Percentiles rank a stretch among this genome's conserved stretches.
phyloP scores from a whole-genome alignment of 352 stramenopile genomes.

The Globisporangium emineosum region DNA sequence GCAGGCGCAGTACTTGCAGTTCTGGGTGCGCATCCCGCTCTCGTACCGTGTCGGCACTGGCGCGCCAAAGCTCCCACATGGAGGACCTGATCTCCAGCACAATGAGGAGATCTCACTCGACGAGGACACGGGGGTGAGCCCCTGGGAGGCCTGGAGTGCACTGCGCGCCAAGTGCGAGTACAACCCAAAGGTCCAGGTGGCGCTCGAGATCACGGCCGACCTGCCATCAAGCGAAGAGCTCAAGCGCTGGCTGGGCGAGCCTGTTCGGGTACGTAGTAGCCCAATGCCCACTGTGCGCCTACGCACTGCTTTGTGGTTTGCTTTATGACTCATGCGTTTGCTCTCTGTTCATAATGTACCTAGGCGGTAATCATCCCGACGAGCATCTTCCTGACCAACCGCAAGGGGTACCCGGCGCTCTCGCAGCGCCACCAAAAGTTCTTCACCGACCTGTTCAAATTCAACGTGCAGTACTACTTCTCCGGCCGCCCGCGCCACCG shows the following conservation, averaged over 20 bases:
- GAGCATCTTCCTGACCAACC: conserved; percentile 95
- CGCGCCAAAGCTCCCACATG: conserved; percentile 18
- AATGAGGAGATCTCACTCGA: conserved; percentile 24
- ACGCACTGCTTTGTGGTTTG: conserved; percentile 19
- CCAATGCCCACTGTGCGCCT: background rate
- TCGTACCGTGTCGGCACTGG: conserved; percentile 27
- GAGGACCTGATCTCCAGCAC: conserved; percentile 26
- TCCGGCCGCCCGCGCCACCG: conserved; percentile 70
- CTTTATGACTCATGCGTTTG: background rate
- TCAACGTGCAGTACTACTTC: conserved; percentile 87
- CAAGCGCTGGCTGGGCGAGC: conserved; percentile 84
- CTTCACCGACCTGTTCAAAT: conserved; percentile 64
- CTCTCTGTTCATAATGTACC: background rate
- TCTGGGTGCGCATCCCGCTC: conserved; percentile 87
- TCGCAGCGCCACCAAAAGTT: conserved; percentile 91
- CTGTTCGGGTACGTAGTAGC: conserved; percentile 47
- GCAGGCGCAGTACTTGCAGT: conserved; percentile 78
- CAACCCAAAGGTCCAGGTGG: conserved; percentile 76
- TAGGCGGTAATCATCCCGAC: conserved; percentile 87
- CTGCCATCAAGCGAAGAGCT: conserved; percentile 63
- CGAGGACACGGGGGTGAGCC: conserved; percentile 30
- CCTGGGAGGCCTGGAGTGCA: conserved; percentile 76
- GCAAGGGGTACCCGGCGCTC: conserved; percentile 93
- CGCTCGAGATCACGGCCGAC: conserved; percentile 84
- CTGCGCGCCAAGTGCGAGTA: conserved; percentile 85